Conservation (phyloP, 257 asterid species). For the Misopates orontium region DNA sequence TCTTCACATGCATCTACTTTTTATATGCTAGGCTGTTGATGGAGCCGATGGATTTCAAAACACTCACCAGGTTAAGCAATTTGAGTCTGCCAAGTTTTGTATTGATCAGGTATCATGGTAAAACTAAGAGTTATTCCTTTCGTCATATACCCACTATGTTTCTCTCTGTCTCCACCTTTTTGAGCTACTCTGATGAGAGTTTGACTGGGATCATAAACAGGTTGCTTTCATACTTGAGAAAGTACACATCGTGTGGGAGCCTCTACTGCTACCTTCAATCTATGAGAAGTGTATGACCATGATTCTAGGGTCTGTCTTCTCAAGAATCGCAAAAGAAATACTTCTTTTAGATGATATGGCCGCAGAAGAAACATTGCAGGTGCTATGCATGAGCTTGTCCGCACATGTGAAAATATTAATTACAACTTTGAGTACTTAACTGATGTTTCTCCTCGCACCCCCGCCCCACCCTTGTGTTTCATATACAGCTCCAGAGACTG, state of each 20-base stretch:
- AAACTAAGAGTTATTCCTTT: slow-evolving; percentile 16
- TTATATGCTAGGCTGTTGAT: slow-evolving; percentile 70
- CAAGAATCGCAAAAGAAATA: slow-evolving; percentile 74
- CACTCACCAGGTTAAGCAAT: slow-evolving; percentile 77
- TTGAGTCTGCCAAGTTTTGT: slow-evolving; percentile 87
- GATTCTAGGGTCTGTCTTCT: slow-evolving; percentile 70
- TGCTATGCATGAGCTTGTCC: slow-evolving; percentile 16
- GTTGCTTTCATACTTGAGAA: slow-evolving; percentile 95
- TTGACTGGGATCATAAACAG: slow-evolving; percentile 43
- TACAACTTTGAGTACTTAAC: slow-evolving; percentile 15
- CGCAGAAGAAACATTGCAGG: slow-evolving; percentile 98
- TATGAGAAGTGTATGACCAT: slow-evolving; percentile 72
- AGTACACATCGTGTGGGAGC: slow-evolving; percentile 94
- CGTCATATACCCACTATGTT: neutral
- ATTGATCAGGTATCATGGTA: slow-evolving; percentile 70
- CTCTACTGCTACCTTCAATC: slow-evolving; percentile 67
- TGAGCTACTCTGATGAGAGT: slow-evolving; percentile 17
- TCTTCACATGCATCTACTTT: slow-evolving; percentile 19
- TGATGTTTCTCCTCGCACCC: slow-evolving; percentile 19
- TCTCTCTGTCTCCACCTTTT: slow-evolving; percentile 32
- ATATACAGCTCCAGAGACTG: slow-evolving; percentile 76
- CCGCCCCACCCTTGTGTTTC: slow-evolving; percentile 18
- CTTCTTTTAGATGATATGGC: slow-evolving; percentile 94
- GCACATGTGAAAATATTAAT: neutral
- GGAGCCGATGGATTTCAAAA: slow-evolving; percentile 93